phyloP scores from a whole-genome alignment of 2,329 filamentous ascomycete genomes.

The Xylaria sp. region DNA sequence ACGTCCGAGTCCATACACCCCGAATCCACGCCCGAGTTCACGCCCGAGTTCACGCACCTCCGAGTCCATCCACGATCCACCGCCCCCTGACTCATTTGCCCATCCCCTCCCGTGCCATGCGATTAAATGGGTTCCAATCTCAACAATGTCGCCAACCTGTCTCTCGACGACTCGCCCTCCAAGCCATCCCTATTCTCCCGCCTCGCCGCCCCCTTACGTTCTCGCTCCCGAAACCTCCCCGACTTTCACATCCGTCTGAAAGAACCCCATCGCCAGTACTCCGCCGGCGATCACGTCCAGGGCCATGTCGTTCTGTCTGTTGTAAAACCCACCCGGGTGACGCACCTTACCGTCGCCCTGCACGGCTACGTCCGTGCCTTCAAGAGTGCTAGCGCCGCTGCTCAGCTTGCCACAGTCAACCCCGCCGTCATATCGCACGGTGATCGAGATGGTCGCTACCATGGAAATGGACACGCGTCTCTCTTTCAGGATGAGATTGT shows the following conservation, averaged over 20 bases:
- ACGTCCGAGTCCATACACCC: neutral
- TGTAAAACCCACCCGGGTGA: constrained; percentile 69
- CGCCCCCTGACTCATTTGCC: constrained; percentile 13
- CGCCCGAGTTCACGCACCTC: neutral
- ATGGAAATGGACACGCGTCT: constrained; percentile 72
- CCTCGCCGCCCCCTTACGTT: constrained; percentile 46
- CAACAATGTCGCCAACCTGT: constrained; percentile 36
- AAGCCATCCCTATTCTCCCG: constrained; percentile 48
- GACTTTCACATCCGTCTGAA: constrained; percentile 75
- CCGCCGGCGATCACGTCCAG: constrained; percentile 66
- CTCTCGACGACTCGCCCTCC: constrained; percentile 37
- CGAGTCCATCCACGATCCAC: neutral
- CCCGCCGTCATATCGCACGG: constrained; percentile 37
- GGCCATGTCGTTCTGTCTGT: constrained; percentile 69
- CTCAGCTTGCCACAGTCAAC: constrained; percentile 42
- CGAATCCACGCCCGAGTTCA: neutral
- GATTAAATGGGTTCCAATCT: constrained; percentile 44
- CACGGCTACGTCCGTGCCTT: constrained; percentile 76
- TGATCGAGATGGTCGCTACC: constrained; percentile 50
- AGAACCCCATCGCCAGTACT: constrained; percentile 72
- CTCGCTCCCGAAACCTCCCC: constrained; percentile 58
- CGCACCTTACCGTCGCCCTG: constrained; percentile 71
- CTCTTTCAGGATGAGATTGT: constrained; percentile 79
- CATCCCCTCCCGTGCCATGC: constrained; percentile 28
- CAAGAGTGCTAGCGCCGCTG: constrained; percentile 58